Evolutionary conservation across 2,329 filamentous ascomycete species (phyloP), one percentile per base, ranked within the genome.

Genomic region (Lasiodiplodia gonubiensis): DNA sequence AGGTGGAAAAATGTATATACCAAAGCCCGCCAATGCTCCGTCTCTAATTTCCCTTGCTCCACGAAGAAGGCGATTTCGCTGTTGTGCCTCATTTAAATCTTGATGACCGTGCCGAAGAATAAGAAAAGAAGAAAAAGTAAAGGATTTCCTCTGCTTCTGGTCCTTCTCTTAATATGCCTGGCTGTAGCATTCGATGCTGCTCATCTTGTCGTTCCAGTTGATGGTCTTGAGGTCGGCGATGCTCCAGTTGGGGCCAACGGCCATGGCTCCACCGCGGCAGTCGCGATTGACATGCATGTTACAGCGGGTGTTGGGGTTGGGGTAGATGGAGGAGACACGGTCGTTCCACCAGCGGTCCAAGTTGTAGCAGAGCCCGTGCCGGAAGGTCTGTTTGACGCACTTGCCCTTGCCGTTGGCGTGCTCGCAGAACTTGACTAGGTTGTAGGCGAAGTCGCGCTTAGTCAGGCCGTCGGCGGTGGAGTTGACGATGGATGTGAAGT

Each of bases 321-420:
- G 46, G 46, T 63, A 63, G 27, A 63, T 12, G 42, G 16, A 21
- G 25, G 27, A 35, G 27, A 63, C 14, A 25, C 59, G 39, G 46
- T 63, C 46, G 46, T 63, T 51, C 42, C 42, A 51, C 42, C 27
- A 33, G 14, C 18, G n/a, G 46, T 51, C 46, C 25, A 63, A 6
- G 42, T 51, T 51, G 59, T 63, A 63, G 59, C 59, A 63, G n/a
- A 51, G 18, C n/a, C 27, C 59, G 59, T 63, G 59, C 25, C 46
- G 42, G 42, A 51, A 25, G 4, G 27, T 2, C 42, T 51, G 42
- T n/a, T 10, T 23, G 12, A 30, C n/a, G 59, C 59, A 63, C 10
- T 3, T n/a, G 18, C 59, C 59, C 4, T 12, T n/a, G 30, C 30
- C 25, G 46, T 52, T 37, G 16, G 42, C 46, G 46, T 37, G 11